Conservation (phyloP, 176 grass and related monocot species). For the Eragrostis nindensis region DNA sequence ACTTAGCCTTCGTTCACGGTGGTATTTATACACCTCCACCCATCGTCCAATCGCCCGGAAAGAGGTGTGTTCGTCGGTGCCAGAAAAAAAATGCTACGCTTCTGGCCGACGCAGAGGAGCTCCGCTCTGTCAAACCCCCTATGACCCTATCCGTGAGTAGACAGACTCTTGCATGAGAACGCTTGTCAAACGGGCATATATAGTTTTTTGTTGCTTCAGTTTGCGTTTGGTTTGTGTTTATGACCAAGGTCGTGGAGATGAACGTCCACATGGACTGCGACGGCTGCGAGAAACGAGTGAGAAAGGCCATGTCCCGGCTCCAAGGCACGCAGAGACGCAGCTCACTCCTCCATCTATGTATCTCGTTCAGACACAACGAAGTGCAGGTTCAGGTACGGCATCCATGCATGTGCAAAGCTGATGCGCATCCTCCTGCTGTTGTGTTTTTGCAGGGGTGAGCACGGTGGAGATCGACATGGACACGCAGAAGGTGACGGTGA, state of each 20-base stretch:
- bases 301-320: slow-evolving; percentile 70
- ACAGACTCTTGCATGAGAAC: not conserved
- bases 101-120: slow-evolving; percentile 51
- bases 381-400: not conserved
- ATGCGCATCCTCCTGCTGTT: not conserved
- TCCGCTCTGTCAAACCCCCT: slow-evolving; percentile 44
- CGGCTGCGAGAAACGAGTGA: slow-evolving; percentile 70
- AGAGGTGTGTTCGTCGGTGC: not conserved
- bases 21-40: slow-evolving; percentile 39
- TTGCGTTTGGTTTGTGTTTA: not conserved
- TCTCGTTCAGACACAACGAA: not conserved
- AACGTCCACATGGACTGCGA: slow-evolving; percentile 95
- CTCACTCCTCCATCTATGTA: not conserved
- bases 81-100: slow-evolving; percentile 53
- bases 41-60: not conserved
- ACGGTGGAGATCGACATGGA: slow-evolving; percentile 82
- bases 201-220: not conserved
- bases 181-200: no score
- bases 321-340: slow-evolving; percentile 46
- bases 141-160: slow-evolving; percentile 82
- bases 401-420: no score
- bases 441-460: slow-evolving; percentile 56
- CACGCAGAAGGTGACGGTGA: slow-evolving; percentile 87
- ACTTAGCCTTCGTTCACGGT: not conserved
- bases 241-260: slow-evolving; percentile 74